A percentile compares a stretch with the other conserved stretches of the same genome.
These are phyloP conservation scores for Saccharomyces hybrid DNA, from an alignment of 1,139 yeast genomes.

Conservation along the genomic window DNA sequence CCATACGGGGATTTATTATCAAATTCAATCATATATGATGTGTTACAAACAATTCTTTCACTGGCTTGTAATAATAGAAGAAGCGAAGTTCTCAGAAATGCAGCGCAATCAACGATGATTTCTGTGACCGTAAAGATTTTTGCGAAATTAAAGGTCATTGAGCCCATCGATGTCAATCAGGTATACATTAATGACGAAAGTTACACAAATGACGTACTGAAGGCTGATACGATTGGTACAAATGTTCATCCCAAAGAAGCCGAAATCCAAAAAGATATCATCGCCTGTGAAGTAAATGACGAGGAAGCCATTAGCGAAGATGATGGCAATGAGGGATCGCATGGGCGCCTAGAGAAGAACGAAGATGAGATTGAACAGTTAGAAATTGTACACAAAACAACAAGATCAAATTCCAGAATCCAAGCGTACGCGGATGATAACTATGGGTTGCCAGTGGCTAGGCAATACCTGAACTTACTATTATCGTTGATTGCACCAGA, in stretches of 20 bases:
- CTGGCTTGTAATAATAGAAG: slow-evolving; percentile 90
- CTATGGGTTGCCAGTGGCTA: slow-evolving; percentile 35
- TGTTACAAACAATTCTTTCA: slow-evolving; percentile 83
- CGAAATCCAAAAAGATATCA: slow-evolving; percentile 4
- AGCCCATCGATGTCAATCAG: slow-evolving; percentile 36
- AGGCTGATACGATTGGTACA: slow-evolving; percentile 32
- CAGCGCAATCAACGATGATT: slow-evolving; percentile 82
- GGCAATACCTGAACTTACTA: slow-evolving; percentile 51
- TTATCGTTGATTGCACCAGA: slow-evolving; percentile 81
- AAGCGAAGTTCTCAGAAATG: slow-evolving; percentile 78
- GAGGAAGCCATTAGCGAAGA: slow-evolving; percentile 4
- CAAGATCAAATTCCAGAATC: neutral
- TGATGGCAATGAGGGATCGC: neutral
- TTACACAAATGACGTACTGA: slow-evolving; percentile 30
- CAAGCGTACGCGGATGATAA: slow-evolving; percentile 14
- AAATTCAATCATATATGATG: slow-evolving; percentile 80
- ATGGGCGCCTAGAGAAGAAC: neutral
- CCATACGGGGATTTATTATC: slow-evolving; percentile 56
- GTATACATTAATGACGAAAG: slow-evolving; percentile 33
- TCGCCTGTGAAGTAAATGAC: neutral
- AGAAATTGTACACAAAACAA: neutral
- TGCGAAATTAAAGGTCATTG: slow-evolving; percentile 47
- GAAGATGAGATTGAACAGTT: neutral
- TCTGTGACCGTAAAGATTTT: slow-evolving; percentile 66
- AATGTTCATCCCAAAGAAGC: slow-evolving; percentile 3